A percentile compares a stretch with the other conserved stretches of the same genome.
Conservation (phyloP, 176 grass and related monocot genomes). For the Tillandsia leiboldiana region DNA sequence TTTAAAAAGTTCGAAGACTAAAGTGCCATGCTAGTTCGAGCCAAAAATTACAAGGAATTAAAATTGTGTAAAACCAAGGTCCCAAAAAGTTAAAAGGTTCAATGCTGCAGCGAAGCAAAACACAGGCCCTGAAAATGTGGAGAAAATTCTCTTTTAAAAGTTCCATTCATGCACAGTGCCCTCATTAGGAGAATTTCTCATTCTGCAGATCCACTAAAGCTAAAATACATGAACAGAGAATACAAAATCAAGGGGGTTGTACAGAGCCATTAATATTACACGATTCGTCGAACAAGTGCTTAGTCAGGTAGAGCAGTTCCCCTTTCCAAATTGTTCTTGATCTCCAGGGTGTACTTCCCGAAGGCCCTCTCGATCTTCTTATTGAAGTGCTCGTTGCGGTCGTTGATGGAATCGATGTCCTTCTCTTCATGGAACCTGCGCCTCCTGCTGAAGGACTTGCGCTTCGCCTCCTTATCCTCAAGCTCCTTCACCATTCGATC, state of each 20-base stretch:
- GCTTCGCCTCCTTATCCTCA: conserved; percentile 49
- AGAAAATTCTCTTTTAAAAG: too few relatives aligned
- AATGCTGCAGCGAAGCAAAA: too few relatives aligned
- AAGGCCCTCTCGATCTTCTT: conserved; percentile 97
- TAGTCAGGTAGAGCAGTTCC: conserved; percentile 87
- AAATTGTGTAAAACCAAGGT: too few relatives aligned
- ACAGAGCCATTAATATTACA: background rate
- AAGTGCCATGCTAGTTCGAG: too few relatives aligned
- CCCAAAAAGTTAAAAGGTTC: too few relatives aligned
- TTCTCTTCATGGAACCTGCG: conserved; percentile 92
- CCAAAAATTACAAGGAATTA: too few relatives aligned
- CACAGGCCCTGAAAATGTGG: too few relatives aligned
- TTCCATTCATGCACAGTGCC: too few relatives aligned
- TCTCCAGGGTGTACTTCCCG: conserved; percentile 93
- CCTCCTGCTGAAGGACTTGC: conserved; percentile 73
- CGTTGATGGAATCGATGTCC: conserved; percentile 89
- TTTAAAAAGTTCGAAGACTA: too few relatives aligned
- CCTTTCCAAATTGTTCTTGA: conserved; percentile 96
- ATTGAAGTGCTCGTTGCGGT: conserved; percentile 95
- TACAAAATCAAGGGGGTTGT: background rate
- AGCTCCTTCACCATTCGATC: conserved; percentile 85
- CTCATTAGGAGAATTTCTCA: too few relatives aligned
- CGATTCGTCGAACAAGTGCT: background rate
- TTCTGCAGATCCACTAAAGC: too few relatives aligned
- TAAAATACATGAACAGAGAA: too few relatives aligned